Evolutionary conservation across 2,329 filamentous ascomycete species (phyloP), one percentile per base, ranked within the genome.

Genomic region (Cladosporium sp.): DNA sequence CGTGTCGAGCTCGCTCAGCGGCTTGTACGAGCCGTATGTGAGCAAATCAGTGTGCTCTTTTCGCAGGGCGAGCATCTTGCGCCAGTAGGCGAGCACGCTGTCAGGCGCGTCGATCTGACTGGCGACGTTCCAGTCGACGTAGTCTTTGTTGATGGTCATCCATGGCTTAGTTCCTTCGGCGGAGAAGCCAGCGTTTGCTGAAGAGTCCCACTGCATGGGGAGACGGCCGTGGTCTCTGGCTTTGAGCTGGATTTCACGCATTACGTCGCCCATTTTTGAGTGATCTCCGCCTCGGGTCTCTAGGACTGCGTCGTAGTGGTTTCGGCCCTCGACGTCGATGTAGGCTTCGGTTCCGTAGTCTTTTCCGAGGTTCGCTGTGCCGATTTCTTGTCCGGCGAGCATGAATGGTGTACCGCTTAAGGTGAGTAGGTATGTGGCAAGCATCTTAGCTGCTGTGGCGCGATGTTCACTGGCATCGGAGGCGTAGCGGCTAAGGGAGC

Each of bases 71-170:
- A 74, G 59, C 66, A 70, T 65, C 48, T 67, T 48, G 23, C 84
- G 82, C 82, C 88, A 92, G 74, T 85, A 89, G 63, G 80, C 77
- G 71, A 88, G 85, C 21, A 88, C 82, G 3, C 67, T 67, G 7
- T 84, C 86, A 10, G 79, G 71, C 3, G 74, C 72, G 63, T 84
- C 73, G 3, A 80, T 72, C 73, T 90, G 86, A 1, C 78, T 71
- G 1, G 82, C 83, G 30, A 86, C 89, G 71, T 92, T 92, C 77
- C 88, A 80, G 8, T 78, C 74, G 1, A 73, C 74, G 74, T 86
- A 88, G 74, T 86, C 84, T 65, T 87, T 84, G 72, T 90, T 87
- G 59, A 87, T 83, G 14, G 83, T 82, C 84, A 91, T 91, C 90
- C 89, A 92, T 5, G 89, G 88, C 65, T 80, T 82, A 5, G 77